These are phyloP conservation scores for Spatholobus suberectus DNA, from an alignment of 306 rosid genomes.

Conservation along the genomic window DNA sequence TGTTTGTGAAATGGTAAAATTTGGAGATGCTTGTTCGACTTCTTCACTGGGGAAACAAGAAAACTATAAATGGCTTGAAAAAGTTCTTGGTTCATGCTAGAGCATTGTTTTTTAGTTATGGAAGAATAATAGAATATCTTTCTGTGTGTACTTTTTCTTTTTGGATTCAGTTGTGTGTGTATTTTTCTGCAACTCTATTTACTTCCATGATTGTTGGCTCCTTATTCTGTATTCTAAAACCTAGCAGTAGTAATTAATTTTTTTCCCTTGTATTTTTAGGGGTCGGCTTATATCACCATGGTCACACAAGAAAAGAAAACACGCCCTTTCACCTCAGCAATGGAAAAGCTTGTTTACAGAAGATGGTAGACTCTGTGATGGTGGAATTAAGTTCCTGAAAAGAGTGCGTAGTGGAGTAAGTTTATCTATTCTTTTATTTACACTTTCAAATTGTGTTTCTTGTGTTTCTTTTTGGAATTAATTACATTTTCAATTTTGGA, in stretches of 20 bases:
- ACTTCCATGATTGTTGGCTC: conserved; percentile 17
- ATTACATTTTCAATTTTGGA: conserved; percentile 37
- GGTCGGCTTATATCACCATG: conserved; percentile 95
- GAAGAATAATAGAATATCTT: neutral
- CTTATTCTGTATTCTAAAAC: conserved; percentile 9
- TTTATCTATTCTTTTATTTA: conserved; percentile 35
- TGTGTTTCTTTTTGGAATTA: conserved; percentile 36
- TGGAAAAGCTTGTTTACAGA: conserved; percentile 80
- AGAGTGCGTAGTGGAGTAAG: conserved; percentile 99
- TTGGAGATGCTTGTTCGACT: neutral
- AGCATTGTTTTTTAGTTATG: neutral
- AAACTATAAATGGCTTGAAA: neutral
- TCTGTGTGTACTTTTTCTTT: neutral
- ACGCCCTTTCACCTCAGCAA: conserved; percentile 73
- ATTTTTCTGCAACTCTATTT: neutral
- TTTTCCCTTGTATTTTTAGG: conserved; percentile 50
- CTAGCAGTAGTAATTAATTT: neutral
- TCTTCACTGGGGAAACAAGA: neutral
- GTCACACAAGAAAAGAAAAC: conserved; percentile 94
- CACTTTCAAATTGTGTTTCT: neutral
- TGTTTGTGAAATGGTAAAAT: conserved; percentile 1
- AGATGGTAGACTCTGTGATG: conserved; percentile 84
- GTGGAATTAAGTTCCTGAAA: conserved; percentile 85
- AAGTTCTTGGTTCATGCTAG: conserved; percentile 1
- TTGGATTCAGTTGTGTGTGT: neutral